Evolutionary conservation across 257 asterid species (phyloP).

Genomic region (Fraxinus quadrangulata): DNA sequence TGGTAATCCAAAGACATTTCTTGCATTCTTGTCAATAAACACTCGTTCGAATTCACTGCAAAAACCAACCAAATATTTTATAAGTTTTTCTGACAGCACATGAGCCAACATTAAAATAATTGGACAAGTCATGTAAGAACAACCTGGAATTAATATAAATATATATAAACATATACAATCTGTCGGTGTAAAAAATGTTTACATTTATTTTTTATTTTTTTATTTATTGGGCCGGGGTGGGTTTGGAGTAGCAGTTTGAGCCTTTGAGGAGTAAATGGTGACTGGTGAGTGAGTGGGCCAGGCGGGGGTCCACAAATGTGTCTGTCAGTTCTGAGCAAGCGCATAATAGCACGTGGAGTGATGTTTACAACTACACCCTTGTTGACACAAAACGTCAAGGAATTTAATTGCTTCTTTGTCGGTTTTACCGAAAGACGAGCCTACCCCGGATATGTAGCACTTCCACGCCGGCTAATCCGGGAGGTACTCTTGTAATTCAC

Average conservation of each 20-base stretch:
- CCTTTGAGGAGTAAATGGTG: background rate
- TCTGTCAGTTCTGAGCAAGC: constrained; percentile 26
- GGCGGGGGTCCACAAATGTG: constrained; percentile 32
- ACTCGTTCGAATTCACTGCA: constrained; percentile 88
- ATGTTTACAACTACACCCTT: constrained; percentile 30
- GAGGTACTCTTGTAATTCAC: constrained; percentile 7
- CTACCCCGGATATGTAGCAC: constrained; percentile 35
- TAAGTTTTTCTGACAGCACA: constrained; percentile 35
- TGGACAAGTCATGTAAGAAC: constrained; percentile 35
- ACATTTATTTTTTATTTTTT: background rate
- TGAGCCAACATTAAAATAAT: constrained; percentile 24
- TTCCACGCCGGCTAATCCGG: constrained; percentile 38
- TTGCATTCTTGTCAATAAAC: constrained; percentile 94
- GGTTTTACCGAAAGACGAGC: constrained; percentile 36
- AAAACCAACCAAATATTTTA: background rate
- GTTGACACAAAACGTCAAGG: background rate
- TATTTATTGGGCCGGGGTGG: background rate
- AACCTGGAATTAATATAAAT: constrained; percentile 30
- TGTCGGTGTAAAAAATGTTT: constrained; percentile 35
- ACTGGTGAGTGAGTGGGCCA: constrained; percentile 11
- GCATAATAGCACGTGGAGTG: constrained; percentile 36
- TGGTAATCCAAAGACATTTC: constrained; percentile 96
- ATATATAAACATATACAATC: background rate
- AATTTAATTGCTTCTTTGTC: constrained; percentile 13
- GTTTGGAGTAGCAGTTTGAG: background rate